A percentile compares a stretch with the other conserved stretches of the same genome.
phyloP scores from a whole-genome alignment of 192 early-diverging fungal species.

The Lobosporangium transversale region DNA sequence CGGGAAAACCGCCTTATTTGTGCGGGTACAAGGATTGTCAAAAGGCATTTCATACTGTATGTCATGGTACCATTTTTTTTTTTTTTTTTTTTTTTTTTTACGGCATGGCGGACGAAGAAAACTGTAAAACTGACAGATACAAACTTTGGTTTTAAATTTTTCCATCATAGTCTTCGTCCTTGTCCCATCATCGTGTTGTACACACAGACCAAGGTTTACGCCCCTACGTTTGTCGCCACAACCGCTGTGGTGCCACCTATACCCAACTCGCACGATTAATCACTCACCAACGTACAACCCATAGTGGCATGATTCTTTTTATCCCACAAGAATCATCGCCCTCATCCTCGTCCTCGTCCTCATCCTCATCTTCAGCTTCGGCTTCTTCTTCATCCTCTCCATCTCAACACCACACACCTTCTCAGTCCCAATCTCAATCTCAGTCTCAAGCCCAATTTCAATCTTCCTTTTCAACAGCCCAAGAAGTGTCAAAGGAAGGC shows the following conservation, averaged over 20 bases:
- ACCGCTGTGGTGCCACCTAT: slow-evolving; percentile 52
- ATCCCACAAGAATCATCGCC: slow-evolving; percentile 46
- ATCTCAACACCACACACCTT: neutral
- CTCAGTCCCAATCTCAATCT: neutral
- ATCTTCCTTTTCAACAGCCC: too few relatives aligned
- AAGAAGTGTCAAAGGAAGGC: too few relatives aligned
- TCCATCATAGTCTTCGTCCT: slow-evolving; percentile 35
- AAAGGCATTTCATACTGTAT: slow-evolving; percentile 50
- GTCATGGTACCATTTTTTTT: neutral
- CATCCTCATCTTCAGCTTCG: slow-evolving; percentile 7
- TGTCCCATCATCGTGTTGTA: slow-evolving; percentile 51
- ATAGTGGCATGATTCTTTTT: slow-evolving; percentile 51
- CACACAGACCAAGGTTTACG: slow-evolving; percentile 45
- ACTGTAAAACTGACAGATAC: neutral
- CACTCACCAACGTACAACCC: slow-evolving; percentile 46
- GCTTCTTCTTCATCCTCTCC: slow-evolving; percentile 3
- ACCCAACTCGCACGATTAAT: slow-evolving; percentile 48
- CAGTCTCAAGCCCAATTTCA: slow-evolving; percentile 6
- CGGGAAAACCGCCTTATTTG: slow-evolving; percentile 45
- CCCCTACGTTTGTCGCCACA: slow-evolving; percentile 49
- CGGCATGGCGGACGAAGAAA: neutral
- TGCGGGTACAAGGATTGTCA: slow-evolving; percentile 52
- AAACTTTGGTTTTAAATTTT: neutral
- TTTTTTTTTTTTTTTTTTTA: neutral
- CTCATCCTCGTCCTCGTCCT: slow-evolving; percentile 17